These are phyloP conservation scores for Tulasnella sp. DNA, from an alignment of 768 basidiomycete species.

Conservation along the genomic window DNA sequence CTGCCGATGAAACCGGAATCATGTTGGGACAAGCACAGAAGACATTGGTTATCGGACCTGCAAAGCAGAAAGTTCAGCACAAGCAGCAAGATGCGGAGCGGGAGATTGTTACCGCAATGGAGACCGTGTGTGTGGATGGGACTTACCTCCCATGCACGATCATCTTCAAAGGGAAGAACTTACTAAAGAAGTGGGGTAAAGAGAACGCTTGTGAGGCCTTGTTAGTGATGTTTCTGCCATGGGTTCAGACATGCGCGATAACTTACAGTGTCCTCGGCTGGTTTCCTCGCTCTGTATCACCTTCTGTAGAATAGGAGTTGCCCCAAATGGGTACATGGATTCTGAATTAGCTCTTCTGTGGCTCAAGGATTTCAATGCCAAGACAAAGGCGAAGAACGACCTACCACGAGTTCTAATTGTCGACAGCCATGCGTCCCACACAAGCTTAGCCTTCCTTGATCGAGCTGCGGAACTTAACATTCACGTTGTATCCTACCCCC, in stretches of 20 bases:
- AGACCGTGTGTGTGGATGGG: constrained; percentile 20
- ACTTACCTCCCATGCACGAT: constrained; percentile 7
- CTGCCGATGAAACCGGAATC: constrained; percentile 28
- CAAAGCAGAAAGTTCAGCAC: constrained; percentile 21
- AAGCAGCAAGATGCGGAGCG: constrained; percentile 10
- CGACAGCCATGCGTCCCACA: constrained; percentile 50
- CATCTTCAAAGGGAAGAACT: constrained; percentile 28
- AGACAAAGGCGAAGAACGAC: constrained; percentile 26
- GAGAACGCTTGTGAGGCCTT: constrained; percentile 20
- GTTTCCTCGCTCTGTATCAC: background rate
- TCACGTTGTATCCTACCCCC: constrained; percentile 47
- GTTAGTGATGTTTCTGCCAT: background rate
- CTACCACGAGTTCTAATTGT: constrained; percentile 41
- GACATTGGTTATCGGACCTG: constrained; percentile 28
- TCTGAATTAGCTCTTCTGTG: background rate
- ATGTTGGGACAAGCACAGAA: background rate
- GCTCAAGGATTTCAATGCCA: background rate
- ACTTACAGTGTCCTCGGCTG: background rate
- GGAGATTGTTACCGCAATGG: constrained; percentile 29
- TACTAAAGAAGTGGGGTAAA: constrained; percentile 18
- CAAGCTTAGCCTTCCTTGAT: constrained; percentile 41
- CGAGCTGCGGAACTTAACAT: constrained; percentile 43
- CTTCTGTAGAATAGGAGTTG: background rate
- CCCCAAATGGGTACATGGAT: background rate
- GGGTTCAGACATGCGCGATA: background rate